Evolutionary conservation across 129 eudicot species (phyloP), one percentile per base, ranked within the genome.

Genomic region (Sambucus nigra): DNA sequence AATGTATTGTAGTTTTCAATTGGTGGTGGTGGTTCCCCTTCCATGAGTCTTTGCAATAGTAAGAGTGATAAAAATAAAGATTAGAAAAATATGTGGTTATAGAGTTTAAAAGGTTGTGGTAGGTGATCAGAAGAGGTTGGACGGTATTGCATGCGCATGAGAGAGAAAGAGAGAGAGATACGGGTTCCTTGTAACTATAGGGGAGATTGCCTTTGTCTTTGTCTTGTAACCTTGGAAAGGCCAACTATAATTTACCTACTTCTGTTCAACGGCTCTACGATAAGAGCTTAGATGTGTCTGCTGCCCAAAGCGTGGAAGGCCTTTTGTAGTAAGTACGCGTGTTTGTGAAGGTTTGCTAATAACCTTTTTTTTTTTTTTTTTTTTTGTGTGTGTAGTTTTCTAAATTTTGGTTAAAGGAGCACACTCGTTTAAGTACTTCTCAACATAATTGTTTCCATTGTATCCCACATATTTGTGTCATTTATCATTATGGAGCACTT

Each of bases 201-300:
- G 50, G 14, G 19, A 28, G 51, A 12, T 3, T 31, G 38, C 26
- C 29, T 42, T 27, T 25, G 13, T 15, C 7, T n/a, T 20, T 76
- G 58, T 63, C 75, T 84, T 79, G 87, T 73, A 57, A 26, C 38
- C 14, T 32, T 60, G 69, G 60, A 67, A 64, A 72, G 73, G 75
- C 94, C 94, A 87, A 83, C 96, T 65, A 76, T 53, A 82, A 40
- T 59, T 64, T 61, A 83, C 89, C 89, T 82, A 79, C 72, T 73
- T 87, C 72, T 66, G 94, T 80, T 83, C 79, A 87, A 83, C 94
- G 68, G 73, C 89, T 79, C 54, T 64, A 25, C 44, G 68, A 40
- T 61, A 68, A 69, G 68, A 57, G 60, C 39, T 41, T 38, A 57
- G 7, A 42, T 42, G 19, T n/a, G 20, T 0, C 17, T 7, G 2